Percentiles rank a stretch among this genome's conserved stretches.
Conservation (phyloP, 2,329 filamentous ascomycete genomes). For the Biscogniauxia mediterranea region DNA sequence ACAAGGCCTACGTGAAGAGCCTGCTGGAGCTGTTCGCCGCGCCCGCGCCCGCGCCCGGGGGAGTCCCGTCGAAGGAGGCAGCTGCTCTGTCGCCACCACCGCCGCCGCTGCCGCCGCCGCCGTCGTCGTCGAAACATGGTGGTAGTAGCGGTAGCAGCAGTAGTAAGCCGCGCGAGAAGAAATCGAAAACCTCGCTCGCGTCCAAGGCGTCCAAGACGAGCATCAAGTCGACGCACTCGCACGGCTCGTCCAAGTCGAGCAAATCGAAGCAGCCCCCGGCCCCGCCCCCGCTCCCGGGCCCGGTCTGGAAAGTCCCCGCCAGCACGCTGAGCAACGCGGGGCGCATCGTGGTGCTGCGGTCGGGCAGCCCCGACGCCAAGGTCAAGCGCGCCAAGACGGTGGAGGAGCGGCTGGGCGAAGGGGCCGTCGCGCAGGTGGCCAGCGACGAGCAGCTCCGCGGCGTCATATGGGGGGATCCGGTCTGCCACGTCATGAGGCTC, state of each 20-base stretch:
- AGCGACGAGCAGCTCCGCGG: conserved; percentile 66
- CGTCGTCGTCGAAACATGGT: conserved; percentile 9
- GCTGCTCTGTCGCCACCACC: too few relatives aligned
- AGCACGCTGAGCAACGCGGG: conserved; percentile 70
- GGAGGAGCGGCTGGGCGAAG: conserved; percentile 51
- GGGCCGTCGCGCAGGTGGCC: conserved; percentile 67
- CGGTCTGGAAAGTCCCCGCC: conserved; percentile 64
- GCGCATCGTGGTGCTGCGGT: conserved; percentile 63
- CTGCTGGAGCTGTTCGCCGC: conserved; percentile 69
- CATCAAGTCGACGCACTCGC: too few relatives aligned
- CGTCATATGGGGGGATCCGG: conserved; percentile 78
- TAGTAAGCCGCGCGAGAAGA: conserved; percentile 26
- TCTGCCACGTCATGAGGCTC: conserved; percentile 76
- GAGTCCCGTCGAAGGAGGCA: conserved; percentile 8
- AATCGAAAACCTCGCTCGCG: conserved; percentile 27
- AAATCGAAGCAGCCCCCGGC: conserved; percentile 12
- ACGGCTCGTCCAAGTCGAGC: too few relatives aligned
- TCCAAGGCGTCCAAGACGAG: conserved; percentile 19
- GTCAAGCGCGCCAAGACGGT: conserved; percentile 46
- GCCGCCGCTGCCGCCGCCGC: neutral
- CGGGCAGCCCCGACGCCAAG: conserved; percentile 39
- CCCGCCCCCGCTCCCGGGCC: conserved; percentile 28
- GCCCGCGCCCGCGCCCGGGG: conserved; percentile 45
- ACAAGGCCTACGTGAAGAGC: conserved; percentile 71
- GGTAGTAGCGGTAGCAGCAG: neutral